Conservation (phyloP, 129 eudicot species). For the Heracleum sosnowskyi region DNA sequence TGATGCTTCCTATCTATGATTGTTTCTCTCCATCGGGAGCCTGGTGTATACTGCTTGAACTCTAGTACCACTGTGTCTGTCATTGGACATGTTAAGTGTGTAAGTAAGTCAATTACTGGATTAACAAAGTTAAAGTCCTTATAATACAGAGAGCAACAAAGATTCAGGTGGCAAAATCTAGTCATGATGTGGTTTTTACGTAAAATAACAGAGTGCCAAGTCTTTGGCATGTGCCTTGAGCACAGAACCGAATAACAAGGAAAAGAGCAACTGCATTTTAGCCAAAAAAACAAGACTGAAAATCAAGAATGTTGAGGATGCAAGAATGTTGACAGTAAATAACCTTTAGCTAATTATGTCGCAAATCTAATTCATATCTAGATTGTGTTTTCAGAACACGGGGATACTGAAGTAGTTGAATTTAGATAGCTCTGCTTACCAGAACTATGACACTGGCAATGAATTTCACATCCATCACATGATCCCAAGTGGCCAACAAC, state of each 20-base stretch:
- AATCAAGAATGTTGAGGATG: not conserved
- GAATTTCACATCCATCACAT: conserved; percentile 52
- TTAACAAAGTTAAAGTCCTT: not conserved
- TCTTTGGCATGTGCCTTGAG: not conserved
- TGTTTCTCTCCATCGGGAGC: conserved; percentile 70
- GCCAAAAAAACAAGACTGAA: not conserved
- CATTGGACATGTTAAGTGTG: not conserved
- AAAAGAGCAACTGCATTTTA: not conserved
- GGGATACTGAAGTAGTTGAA: not conserved
- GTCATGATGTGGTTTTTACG: not conserved
- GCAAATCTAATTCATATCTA: not conserved
- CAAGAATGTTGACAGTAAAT: not conserved
- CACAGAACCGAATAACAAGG: not conserved
- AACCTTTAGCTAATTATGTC: not conserved
- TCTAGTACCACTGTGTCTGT: conserved; percentile 57
- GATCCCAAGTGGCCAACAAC: conserved; percentile 84
- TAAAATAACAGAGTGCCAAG: not conserved
- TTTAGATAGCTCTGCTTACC: conserved; percentile 33
- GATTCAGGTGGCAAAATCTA: not conserved
- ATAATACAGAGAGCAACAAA: not conserved
- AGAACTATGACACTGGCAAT: conserved; percentile 68
- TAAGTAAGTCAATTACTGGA: not conserved
- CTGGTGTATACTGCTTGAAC: conserved; percentile 65
- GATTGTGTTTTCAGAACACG: not conserved
- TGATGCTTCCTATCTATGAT: conserved; percentile 54